Evolutionary conservation across 2,329 filamentous ascomycete species (phyloP).

Genomic region (Trichoderma sp.): DNA sequence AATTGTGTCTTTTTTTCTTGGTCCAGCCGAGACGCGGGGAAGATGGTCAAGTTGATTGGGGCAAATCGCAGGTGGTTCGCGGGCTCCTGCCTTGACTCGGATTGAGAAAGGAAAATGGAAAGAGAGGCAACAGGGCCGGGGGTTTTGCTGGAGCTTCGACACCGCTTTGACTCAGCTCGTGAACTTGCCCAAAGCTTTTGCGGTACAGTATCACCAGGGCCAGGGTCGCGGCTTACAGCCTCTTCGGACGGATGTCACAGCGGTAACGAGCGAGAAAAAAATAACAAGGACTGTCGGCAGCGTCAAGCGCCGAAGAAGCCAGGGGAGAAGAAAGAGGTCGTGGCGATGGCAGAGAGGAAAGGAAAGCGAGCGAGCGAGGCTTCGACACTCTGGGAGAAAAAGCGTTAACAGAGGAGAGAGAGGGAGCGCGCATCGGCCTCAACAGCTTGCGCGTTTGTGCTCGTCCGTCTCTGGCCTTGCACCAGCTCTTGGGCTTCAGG

Average conservation of each 20-base stretch:
- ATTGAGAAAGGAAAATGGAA: conserved; percentile 9
- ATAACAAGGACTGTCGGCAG: conserved; percentile 13
- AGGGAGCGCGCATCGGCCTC: conserved; percentile 15
- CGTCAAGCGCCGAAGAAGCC: conserved; percentile 17
- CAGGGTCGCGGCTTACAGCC: conserved; percentile 17
- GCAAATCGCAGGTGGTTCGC: neutral
- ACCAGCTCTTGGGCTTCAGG: conserved; percentile 21
- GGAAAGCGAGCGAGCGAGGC: conserved; percentile 5
- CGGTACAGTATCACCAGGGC: conserved; percentile 17
- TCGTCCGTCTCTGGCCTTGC: neutral
- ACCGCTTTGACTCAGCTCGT: conserved; percentile 19
- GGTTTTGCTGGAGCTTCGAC: conserved; percentile 15
- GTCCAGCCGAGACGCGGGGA: conserved; percentile 14
- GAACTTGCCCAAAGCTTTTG: conserved; percentile 19
- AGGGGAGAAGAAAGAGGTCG: neutral
- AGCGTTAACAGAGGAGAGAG: neutral
- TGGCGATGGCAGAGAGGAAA: neutral
- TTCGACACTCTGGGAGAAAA: neutral
- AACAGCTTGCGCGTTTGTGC: conserved; percentile 8
- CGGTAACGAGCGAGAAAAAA: conserved; percentile 3
- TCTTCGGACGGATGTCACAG: conserved; percentile 7
- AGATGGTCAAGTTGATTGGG: neutral
- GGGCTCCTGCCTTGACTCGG: conserved; percentile 2
- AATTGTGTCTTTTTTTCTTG: neutral
- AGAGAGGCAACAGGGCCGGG: conserved; percentile 4